Evolutionary conservation across 2,329 filamentous ascomycete genomes (phyloP), one percentile per base, ranked within the genome.

Genomic region (Dryadomyces sulphureus): DNA sequence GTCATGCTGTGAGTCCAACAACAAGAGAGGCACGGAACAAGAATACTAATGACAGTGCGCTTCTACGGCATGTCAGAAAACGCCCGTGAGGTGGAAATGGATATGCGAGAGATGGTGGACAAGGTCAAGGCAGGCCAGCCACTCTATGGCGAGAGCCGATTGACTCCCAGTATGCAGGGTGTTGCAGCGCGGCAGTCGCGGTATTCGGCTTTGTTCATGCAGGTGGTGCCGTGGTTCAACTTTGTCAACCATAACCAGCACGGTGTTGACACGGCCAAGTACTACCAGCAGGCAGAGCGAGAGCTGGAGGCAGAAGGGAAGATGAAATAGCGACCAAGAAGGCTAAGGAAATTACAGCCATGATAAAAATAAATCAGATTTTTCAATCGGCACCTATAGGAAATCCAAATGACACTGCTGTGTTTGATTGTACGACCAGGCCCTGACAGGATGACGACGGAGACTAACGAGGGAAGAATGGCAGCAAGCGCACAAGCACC

Each of bases 11-110:
- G 81, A 61, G 85, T 75, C n/a, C 12, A 40, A 20, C 6, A 24
- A 11, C 9, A 38, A 14, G 30, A 19, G 7, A 35, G 11, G 22
- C 14, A 12, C 27, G 21, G 9, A 36, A 14, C 7, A n/a, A 21
- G 36, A 6, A 25, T 7, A 24, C 24, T 44, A n/a, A 45, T 30
- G 40, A 52, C 59, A 94, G 88, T 90, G 59, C 84, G 92, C 54
- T 96, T 98, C 68, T 96, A 95, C 68, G 92, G 92, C 57, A 86
- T 89, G 65, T 81, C 77, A 41, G 92, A 98, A 66, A 98, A 98
- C 67, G 68, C 81, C 46, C 81, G 92, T 57, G 92, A 98, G 65
- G 70, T 92, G 48, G 84, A 94, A 53, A 81, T 94, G 81, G 92
- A 98, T 62, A 96, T 96, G 89, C 77, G 78, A 53, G 92, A 98